These are phyloP conservation scores for Pythium insidiosum DNA, from an alignment of 352 stramenopile genomes.

Conservation along the genomic window DNA sequence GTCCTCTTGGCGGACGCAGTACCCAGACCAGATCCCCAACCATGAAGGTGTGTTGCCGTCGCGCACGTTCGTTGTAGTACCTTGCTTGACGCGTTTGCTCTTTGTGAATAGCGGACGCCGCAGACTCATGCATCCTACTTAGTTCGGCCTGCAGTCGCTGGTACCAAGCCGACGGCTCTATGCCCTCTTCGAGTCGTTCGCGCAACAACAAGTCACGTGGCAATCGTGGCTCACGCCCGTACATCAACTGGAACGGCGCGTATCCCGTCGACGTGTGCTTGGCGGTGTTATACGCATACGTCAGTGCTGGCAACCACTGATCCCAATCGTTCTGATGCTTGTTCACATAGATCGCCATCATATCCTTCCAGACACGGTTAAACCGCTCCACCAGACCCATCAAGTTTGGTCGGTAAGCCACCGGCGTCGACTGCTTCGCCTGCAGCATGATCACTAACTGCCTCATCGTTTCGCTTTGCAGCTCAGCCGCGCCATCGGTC, in stretches of 20 bases:
- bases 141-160: background rate
- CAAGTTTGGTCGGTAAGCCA: background rate
- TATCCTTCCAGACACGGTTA: conserved; percentile 1
- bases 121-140: background rate
- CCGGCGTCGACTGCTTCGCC: background rate
- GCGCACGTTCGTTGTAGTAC: background rate
- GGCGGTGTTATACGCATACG: background rate
- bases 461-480: background rate
- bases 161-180: background rate
- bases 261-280: background rate
- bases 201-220: background rate
- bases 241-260: background rate
- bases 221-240: background rate
- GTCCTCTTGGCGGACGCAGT: background rate
- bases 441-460: background rate
- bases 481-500: background rate
- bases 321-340: background rate
- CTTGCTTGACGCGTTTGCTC: background rate
- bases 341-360: background rate
- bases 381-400: background rate
- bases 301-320: background rate
- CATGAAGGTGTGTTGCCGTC: background rate
- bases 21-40: too few relatives aligned
- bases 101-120: background rate
- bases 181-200: background rate